Evolutionary conservation across 1,284 basidiomycete genomes (phyloP), one percentile per base, ranked within the genome.

Genomic region (Cutaneotrichosporon sp.): DNA sequence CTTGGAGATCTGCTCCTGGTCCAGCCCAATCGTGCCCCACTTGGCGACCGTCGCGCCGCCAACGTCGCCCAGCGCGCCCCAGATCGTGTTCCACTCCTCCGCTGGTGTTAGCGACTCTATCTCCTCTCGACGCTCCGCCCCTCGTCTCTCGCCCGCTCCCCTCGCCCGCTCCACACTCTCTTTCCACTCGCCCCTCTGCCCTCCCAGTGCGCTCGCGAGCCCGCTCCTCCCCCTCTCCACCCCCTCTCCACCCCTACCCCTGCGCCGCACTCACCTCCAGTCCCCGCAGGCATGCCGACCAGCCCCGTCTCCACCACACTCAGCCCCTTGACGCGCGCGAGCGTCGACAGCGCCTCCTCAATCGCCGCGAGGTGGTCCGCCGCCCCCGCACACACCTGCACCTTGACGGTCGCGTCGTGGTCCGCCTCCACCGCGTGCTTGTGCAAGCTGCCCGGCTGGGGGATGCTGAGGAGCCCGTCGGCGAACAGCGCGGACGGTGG

Each of bases 331-430:
- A 53, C 56, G 25, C 46, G 27, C 2, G 47, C 51, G 25, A 76
- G 54, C 6, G 67, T 34, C 0, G 38, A n/a, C 1, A 77, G 59
- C 3, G 72, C 69, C 24, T 72, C 67, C 13, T 56, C 43, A 11
- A 76, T 64, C 60, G 67, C 67, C 25, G 29, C n/a, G 20, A 64
- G 24, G 20, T 22, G n/a, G 18, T 16, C 22, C 5, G 49, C 7
- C 20, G 54, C n/a, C 36, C 33, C 45, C 3, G 29, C n/a, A 8
- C 24, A 62, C 16, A 80, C 58, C 49, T 78, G 76, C 18, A 80
- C 59, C 62, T 78, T 79, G 50, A 80, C 69, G 0, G 79, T 80
- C 8, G 76, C 58, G 51, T 80, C 79, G n/a, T 62, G 57, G 51
- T 78, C 76, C 5, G 47, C 43, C 6, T 24, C 36, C 1, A 43